These are phyloP conservation scores for Rhytidiadelphus loreus DNA, from an alignment of 225 moss, liverwort and hornwort genomes.

Conservation along the genomic window DNA sequence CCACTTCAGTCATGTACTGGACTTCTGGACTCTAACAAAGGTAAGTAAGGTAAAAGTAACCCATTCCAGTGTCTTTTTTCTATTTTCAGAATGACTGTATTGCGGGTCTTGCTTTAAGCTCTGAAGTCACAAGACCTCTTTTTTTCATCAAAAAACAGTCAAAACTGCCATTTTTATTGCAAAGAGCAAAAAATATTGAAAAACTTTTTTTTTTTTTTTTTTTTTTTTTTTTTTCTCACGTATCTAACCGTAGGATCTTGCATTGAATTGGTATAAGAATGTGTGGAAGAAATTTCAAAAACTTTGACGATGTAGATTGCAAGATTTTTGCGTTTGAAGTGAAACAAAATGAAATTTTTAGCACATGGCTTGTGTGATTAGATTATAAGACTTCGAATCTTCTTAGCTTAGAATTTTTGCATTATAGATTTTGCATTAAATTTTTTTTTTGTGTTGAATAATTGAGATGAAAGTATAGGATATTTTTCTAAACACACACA, in stretches of 20 bases:
- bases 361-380: neutral
- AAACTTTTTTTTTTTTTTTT: neutral
- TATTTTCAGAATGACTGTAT: neutral
- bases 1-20: neutral
- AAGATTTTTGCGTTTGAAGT: neutral
- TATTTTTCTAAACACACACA: rapidly evolving
- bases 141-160: neutral
- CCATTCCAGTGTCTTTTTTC: neutral
- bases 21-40: neutral
- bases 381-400: neutral
- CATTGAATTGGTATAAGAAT: neutral
- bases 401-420: neutral
- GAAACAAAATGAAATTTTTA: neutral
- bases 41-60: neutral
- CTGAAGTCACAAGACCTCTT: no score
- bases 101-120: no score
- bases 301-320: rapidly evolving
- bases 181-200: no score
- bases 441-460: neutral
- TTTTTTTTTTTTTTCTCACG: neutral
- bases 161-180: neutral
- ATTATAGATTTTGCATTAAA: neutral
- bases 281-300: neutral
- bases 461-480: neutral
- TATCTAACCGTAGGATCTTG: neutral